Conservation (phyloP, 2,329 filamentous ascomycete species). For the Neonectria punicea region DNA sequence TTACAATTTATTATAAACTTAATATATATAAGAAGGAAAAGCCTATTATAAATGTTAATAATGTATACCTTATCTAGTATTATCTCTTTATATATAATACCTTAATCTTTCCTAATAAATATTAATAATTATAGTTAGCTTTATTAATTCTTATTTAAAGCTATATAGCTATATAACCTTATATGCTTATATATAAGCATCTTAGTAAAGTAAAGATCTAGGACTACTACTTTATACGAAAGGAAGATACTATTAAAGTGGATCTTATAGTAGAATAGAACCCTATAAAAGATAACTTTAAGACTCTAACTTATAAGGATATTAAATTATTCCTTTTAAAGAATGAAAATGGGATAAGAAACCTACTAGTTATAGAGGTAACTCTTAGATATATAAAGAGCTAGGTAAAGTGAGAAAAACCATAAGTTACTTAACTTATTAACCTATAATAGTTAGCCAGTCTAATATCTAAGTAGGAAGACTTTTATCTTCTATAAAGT, state of each 20-base stretch:
- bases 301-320: background rate
- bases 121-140: background rate
- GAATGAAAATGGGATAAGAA: background rate
- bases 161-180: background rate
- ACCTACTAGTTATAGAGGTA: background rate
- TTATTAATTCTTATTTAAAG: background rate
- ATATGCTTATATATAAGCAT: background rate
- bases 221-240: background rate
- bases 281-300: background rate
- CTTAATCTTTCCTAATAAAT: background rate
- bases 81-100: background rate
- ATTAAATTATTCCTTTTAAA: background rate
- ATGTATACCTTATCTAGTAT: background rate
- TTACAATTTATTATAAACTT: background rate
- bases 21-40: background rate
- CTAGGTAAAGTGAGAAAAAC: background rate
- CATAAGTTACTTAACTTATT: background rate
- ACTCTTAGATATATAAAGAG: background rate
- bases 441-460: background rate
- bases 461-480: background rate
- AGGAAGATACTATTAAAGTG: background rate
- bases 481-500: constrained; percentile 1
- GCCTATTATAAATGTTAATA: background rate
- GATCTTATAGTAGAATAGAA: background rate
- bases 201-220: background rate